Evolutionary conservation across 805 yeast species (phyloP).

Genomic region (Candida railenensis): DNA sequence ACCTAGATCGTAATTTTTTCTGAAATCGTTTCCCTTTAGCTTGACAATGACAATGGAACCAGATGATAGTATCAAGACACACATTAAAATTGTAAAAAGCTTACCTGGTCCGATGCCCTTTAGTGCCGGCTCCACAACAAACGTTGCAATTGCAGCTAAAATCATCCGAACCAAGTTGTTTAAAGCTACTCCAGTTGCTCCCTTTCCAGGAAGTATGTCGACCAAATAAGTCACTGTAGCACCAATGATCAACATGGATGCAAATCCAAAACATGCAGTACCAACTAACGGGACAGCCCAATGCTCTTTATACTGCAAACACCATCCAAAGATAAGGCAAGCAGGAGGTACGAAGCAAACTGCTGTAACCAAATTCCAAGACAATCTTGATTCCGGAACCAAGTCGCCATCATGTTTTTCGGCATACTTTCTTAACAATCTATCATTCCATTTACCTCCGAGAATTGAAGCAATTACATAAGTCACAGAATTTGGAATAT

Average conservation of each 20-base stretch:
- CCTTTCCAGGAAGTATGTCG: constrained; percentile 82
- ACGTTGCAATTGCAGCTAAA: constrained; percentile 74
- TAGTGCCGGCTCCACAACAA: constrained; percentile 69
- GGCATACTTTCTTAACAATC: constrained; percentile 50
- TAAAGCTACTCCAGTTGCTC: constrained; percentile 86
- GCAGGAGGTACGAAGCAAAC: constrained; percentile 62
- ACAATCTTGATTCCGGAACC: constrained; percentile 76
- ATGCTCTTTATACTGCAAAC: constrained; percentile 58
- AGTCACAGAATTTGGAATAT: constrained; percentile 80
- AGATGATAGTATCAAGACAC: constrained; percentile 48
- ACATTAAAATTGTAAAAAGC: constrained; percentile 64
- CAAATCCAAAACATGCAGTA: constrained; percentile 77
- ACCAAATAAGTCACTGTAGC: constrained; percentile 78
- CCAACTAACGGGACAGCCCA: constrained; percentile 85
- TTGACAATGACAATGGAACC: constrained; percentile 47
- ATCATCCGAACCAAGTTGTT: constrained; percentile 73
- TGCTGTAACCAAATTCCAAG: constrained; percentile 70
- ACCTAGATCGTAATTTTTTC: constrained; percentile 61
- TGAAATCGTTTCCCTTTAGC: constrained; percentile 56
- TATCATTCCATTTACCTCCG: constrained; percentile 82
- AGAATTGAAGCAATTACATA: constrained; percentile 73
- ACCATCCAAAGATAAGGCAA: constrained; percentile 79
- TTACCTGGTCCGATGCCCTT: constrained; percentile 70
- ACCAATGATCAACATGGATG: constrained; percentile 82
- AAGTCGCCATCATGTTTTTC: constrained; percentile 60